These are phyloP conservation scores for Candida krabiensis DNA, from an alignment of 805 yeast genomes.

Conservation along the genomic window DNA sequence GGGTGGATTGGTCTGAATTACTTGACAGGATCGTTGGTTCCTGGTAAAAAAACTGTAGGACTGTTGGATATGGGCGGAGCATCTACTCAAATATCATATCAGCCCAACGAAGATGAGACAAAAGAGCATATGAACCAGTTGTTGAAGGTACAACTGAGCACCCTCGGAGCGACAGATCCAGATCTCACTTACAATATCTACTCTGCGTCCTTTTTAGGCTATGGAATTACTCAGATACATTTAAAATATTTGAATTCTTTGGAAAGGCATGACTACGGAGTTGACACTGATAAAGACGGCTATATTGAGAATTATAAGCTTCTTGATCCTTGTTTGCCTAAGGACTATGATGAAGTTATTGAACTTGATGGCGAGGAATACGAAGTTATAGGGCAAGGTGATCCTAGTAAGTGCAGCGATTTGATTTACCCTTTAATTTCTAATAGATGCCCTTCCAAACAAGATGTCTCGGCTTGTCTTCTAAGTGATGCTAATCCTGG, in stretches of 20 bases:
- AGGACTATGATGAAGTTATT: constrained; percentile 33
- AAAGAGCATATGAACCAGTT: constrained; percentile 46
- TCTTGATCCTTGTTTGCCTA: constrained; percentile 61
- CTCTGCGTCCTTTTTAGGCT: constrained; percentile 58
- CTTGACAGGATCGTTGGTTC: constrained; percentile 44
- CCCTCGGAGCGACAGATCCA: constrained; percentile 26
- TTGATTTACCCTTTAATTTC: constrained; percentile 46
- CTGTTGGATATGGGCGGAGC: constrained; percentile 66
- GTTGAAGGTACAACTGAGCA: constrained; percentile 44
- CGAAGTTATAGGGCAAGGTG: constrained; percentile 49
- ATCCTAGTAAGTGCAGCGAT: constrained; percentile 48
- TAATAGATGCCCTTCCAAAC: constrained; percentile 22
- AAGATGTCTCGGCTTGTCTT: constrained; percentile 46
- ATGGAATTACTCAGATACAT: constrained; percentile 60
- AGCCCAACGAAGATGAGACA: constrained; percentile 49
- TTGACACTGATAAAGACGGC: constrained; percentile 12
- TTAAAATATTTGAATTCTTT: constrained; percentile 43
- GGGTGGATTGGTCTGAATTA: constrained; percentile 69
- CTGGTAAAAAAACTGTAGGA: constrained; percentile 46
- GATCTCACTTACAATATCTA: constrained; percentile 43
- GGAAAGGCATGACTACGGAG: constrained; percentile 11
- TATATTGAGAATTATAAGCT: constrained; percentile 12
- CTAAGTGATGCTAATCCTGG: constrained; percentile 53
- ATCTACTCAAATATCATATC: constrained; percentile 63
- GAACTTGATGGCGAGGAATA: constrained; percentile 15